Conservation (phyloP, 345 rosid species). For the Populus pruinosa region DNA sequence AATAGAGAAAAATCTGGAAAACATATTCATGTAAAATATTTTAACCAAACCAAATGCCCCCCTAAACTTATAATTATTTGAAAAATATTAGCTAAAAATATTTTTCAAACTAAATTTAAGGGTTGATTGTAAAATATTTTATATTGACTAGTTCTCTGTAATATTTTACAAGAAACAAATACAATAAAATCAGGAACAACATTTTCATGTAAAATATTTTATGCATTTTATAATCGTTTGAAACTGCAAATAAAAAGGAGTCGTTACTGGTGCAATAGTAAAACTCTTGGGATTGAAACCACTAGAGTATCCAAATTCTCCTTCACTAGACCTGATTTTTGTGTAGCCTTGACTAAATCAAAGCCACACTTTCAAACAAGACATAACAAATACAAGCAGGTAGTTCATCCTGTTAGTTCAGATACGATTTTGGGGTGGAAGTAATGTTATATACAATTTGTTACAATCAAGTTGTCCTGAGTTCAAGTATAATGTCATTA, state of each 20-base stretch:
- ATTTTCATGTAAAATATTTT: too few relatives aligned
- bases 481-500: neutral
- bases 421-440: neutral
- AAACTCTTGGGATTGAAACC: neutral
- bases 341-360: neutral
- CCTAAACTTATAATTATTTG: too few relatives aligned
- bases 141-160: too few relatives aligned
- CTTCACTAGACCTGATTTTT: neutral
- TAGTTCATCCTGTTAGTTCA: neutral
- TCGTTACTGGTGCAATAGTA: neutral
- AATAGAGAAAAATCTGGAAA: too few relatives aligned
- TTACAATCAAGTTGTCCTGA: neutral
- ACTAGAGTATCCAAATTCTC: neutral
- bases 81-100: too few relatives aligned
- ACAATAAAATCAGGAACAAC: too few relatives aligned
- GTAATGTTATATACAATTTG: neutral
- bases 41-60: too few relatives aligned
- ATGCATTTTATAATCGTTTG: neutral
- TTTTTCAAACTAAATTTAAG: too few relatives aligned
- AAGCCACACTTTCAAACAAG: neutral
- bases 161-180: too few relatives aligned
- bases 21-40: too few relatives aligned
- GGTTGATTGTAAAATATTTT: too few relatives aligned
- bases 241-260: neutral
- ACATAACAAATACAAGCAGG: neutral